These are phyloP conservation scores for Penicillium egyptiacum DNA, from an alignment of 495 filamentous ascomycete genomes.

Conservation along the genomic window DNA sequence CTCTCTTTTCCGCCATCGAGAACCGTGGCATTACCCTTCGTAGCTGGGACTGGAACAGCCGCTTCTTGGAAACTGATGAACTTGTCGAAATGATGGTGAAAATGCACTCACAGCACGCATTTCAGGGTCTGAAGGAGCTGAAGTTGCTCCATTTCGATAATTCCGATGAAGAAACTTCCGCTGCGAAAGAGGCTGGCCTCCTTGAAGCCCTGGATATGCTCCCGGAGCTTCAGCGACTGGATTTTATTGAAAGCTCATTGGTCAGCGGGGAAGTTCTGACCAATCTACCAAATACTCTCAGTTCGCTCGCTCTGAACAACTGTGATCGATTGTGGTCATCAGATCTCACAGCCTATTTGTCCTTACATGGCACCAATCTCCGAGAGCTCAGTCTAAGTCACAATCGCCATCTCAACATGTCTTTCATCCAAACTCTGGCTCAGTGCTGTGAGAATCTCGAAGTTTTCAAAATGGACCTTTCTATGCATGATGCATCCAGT, in stretches of 20 bases:
- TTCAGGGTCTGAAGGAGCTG: conserved; percentile 58
- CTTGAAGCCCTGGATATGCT: conserved; percentile 59
- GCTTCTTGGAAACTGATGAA: conserved; percentile 53
- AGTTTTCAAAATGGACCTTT: conserved; percentile 69
- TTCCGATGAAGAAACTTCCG: conserved; percentile 10
- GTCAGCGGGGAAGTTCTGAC: conserved; percentile 59
- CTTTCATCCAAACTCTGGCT: conserved; percentile 63
- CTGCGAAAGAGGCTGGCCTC: conserved; percentile 48
- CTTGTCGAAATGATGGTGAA: conserved; percentile 51
- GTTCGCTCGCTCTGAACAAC: conserved; percentile 67
- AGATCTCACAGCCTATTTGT: conserved; percentile 59
- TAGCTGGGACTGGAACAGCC: conserved; percentile 77
- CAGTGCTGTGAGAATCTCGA: conserved; percentile 65
- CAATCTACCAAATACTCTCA: conserved; percentile 61
- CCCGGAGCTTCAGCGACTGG: conserved; percentile 59
- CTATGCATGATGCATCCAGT: conserved; percentile 58
- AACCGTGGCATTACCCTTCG: conserved; percentile 50
- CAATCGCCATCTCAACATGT: conserved; percentile 72
- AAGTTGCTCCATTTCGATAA: conserved; percentile 61
- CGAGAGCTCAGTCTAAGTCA: conserved; percentile 67
- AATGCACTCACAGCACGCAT: conserved; percentile 58
- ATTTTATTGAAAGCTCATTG: conserved; percentile 67
- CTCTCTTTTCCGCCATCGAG: conserved; percentile 57
- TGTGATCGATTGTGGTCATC: conserved; percentile 66
- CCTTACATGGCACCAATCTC: conserved; percentile 60